These are phyloP conservation scores for Fusarium agapanthi DNA, from an alignment of 2,329 filamentous ascomycete species.

Conservation along the genomic window DNA sequence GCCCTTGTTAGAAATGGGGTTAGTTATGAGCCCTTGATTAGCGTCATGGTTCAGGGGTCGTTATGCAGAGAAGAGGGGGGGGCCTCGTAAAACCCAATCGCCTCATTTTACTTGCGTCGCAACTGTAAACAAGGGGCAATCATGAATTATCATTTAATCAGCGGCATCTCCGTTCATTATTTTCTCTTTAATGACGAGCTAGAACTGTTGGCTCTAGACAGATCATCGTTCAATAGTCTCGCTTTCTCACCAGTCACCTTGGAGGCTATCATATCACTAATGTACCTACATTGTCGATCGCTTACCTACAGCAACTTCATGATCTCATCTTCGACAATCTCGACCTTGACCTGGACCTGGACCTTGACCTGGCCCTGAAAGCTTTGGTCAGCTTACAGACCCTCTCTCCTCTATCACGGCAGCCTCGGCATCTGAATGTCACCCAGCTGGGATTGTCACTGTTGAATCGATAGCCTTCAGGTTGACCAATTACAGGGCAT, in stretches of 20 bases:
- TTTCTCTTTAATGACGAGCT: not conserved
- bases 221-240: not conserved
- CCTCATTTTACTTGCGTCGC: not conserved
- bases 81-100: not conserved
- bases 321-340: not conserved
- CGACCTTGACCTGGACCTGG: not conserved
- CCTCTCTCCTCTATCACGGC: not conserved
- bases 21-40: conserved; percentile 8
- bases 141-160: not conserved
- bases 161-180: not conserved
- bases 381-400: not conserved
- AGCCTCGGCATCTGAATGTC: not conserved
- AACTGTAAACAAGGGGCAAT: not conserved
- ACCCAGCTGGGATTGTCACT: not conserved
- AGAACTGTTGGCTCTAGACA: not conserved
- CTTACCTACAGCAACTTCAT: not conserved
- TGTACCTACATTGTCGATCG: not conserved
- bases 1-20: not conserved
- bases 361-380: not conserved
- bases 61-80: conserved; percentile 5
- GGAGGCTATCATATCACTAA: not conserved
- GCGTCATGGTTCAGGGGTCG: not conserved
- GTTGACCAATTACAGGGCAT: not conserved
- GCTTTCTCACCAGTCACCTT: not conserved
- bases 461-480: not conserved